phyloP scores from a whole-genome alignment of 495 filamentous ascomycete genomes.

The Podospora australis region DNA sequence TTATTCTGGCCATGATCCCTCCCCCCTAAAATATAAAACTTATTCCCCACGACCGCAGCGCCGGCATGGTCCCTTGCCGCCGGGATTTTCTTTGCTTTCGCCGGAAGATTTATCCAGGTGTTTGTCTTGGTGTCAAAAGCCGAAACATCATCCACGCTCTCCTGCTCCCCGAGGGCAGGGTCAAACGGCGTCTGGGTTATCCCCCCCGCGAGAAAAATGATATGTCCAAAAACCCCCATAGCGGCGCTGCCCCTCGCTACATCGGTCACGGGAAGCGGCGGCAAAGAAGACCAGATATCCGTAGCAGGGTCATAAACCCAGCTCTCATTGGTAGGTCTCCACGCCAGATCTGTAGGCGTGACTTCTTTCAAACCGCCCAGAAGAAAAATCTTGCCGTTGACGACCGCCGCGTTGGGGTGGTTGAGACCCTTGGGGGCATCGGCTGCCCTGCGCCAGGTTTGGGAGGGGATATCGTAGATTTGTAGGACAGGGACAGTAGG shows the following conservation, averaged over 20 bases:
- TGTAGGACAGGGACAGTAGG: conserved; percentile 53
- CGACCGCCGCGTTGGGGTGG: conserved; percentile 41
- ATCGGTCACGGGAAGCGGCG: conserved; percentile 16
- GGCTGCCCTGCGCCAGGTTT: conserved; percentile 53
- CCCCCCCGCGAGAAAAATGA: conserved; percentile 23
- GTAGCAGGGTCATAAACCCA: conserved; percentile 54
- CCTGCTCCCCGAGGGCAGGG: conserved; percentile 1
- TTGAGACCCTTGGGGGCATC: conserved; percentile 53
- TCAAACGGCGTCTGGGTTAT: conserved; percentile 10
- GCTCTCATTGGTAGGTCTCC: conserved; percentile 36
- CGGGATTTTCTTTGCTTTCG: conserved; percentile 18
- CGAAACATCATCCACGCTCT: conserved; percentile 22
- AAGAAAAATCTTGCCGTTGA: conserved; percentile 58
- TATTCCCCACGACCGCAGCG: conserved; percentile 23
- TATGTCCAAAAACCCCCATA: conserved; percentile 16
- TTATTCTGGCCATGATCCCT: conserved; percentile 23
- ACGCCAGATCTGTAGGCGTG: conserved; percentile 77
- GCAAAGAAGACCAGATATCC: conserved; percentile 13
- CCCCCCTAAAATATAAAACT: conserved; percentile 35
- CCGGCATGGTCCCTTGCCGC: conserved; percentile 32
- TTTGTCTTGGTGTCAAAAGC: conserved; percentile 26
- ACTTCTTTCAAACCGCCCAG: conserved; percentile 64
- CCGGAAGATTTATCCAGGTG: conserved; percentile 16
- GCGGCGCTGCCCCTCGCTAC: conserved; percentile 18
- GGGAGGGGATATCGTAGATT: conserved; percentile 57